These are phyloP conservation scores for Fallopia convolvulus DNA, from an alignment of 148 eudicot species.

Conservation along the genomic window DNA sequence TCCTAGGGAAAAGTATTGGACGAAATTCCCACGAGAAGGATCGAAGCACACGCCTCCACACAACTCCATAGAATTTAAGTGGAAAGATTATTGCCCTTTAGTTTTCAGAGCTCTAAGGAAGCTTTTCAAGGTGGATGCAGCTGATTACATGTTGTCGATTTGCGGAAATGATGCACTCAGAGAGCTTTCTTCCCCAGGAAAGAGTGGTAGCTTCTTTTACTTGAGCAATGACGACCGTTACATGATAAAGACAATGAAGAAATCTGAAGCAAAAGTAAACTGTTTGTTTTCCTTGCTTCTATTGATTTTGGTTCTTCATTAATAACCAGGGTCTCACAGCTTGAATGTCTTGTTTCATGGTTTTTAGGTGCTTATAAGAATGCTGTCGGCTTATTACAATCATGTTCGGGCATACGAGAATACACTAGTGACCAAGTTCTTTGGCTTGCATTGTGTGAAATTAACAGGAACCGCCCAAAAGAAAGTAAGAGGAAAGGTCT, in stretches of 20 bases:
- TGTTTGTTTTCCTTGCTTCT: neutral
- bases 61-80: slow-evolving; percentile 37
- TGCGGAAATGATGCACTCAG: slow-evolving; percentile 53
- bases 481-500: neutral
- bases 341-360: too few species aligned
- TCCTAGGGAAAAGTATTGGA: slow-evolving; percentile 25
- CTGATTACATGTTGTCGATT: slow-evolving; percentile 51
- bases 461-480: slow-evolving; percentile 22
- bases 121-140: slow-evolving; percentile 45
- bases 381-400: slow-evolving; percentile 36
- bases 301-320: slow-evolving; percentile 12
- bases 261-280: slow-evolving; percentile 47
- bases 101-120: slow-evolving; percentile 45
- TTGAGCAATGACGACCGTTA: slow-evolving; percentile 43
- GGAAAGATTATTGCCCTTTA: slow-evolving; percentile 50
- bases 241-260: slow-evolving; percentile 54
- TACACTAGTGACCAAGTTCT: slow-evolving; percentile 37
- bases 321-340: neutral
- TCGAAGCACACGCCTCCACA: slow-evolving; percentile 48
- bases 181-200: slow-evolving; percentile 51
- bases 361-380: slow-evolving; percentile 35
- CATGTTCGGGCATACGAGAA: slow-evolving; percentile 33
- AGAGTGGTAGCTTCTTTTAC: slow-evolving; percentile 52
- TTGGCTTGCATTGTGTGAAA: slow-evolving; percentile 42
- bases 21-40: slow-evolving; percentile 26